Evolutionary conservation across 495 filamentous ascomycete species (phyloP).

Genomic region (Penicillium waksmanii): DNA sequence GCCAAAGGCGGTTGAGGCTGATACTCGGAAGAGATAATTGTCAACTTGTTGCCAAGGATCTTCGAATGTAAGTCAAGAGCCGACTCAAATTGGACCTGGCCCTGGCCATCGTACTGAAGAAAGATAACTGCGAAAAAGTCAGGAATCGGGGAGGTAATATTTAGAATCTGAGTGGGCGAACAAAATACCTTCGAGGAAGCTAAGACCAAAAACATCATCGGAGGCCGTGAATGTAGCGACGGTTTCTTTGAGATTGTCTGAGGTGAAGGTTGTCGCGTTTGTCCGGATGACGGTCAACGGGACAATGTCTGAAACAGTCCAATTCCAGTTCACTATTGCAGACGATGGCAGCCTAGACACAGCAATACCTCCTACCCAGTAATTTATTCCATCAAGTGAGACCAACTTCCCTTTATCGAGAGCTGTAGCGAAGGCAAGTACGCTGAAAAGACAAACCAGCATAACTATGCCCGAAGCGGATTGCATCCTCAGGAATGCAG

Average conservation of each 20-base stretch:
- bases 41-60: conserved; percentile 6
- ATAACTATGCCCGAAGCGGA: neutral
- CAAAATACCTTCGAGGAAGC: conserved; percentile 37
- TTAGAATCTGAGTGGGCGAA: conserved; percentile 3
- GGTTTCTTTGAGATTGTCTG: conserved; percentile 23
- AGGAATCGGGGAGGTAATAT: neutral
- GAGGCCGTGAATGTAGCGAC: conserved; percentile 30
- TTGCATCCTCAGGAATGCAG: neutral
- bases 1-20: conserved; percentile 5
- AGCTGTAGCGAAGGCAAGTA: neutral
- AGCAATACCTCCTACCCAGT: conserved; percentile 37
- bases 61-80: neutral
- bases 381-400: conserved; percentile 44
- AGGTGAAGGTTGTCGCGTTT: conserved; percentile 13
- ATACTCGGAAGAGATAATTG: conserved; percentile 15
- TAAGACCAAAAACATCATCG: conserved; percentile 49
- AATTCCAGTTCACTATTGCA: conserved; percentile 30
- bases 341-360: conserved; percentile 15
- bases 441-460: neutral
- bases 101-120: conserved; percentile 13
- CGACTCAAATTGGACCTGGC: conserved; percentile 7
- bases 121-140: conserved; percentile 10
- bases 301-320: conserved; percentile 29
- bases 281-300: conserved; percentile 46
- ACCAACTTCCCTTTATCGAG: conserved; percentile 45